Evolutionary conservation across 352 stramenopile species (phyloP).

Genomic region (Pythium dissotocum): DNA sequence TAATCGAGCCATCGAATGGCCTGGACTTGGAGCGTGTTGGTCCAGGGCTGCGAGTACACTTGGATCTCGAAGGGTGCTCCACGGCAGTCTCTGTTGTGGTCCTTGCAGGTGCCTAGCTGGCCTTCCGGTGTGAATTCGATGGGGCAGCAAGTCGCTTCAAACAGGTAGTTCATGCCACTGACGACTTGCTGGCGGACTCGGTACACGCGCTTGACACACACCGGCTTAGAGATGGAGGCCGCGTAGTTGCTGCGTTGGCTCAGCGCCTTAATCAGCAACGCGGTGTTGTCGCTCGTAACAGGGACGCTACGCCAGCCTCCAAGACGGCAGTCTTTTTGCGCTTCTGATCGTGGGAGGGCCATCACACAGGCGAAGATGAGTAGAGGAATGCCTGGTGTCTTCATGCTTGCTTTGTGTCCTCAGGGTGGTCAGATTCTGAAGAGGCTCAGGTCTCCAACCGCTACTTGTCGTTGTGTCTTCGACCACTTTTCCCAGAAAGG

Average conservation of each 20-base stretch:
- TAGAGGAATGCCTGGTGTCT: no score
- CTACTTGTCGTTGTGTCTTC: no score
- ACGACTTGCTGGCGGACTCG: background rate
- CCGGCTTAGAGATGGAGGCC: background rate
- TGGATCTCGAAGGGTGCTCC: background rate
- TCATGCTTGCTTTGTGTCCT: background rate
- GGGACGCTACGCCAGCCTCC: background rate
- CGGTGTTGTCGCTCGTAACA: background rate
- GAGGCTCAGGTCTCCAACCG: background rate
- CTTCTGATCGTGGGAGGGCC: no score
- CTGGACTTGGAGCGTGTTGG: background rate
- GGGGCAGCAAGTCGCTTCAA: background rate
- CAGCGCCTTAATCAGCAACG: background rate
- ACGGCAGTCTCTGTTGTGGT: background rate
- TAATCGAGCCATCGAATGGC: background rate
- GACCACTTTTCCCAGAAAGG: background rate
- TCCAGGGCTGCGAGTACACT: slow-evolving; percentile 1
- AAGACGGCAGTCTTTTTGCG: background rate
- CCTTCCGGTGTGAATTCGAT: background rate
- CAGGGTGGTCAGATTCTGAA: no score
- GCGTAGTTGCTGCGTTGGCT: background rate
- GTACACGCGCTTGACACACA: background rate
- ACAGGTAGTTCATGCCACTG: background rate
- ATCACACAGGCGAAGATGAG: no score
- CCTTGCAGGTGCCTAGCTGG: background rate